Base-by-base conservation (phyloP, 2,329 filamentous ascomycete species). In the Zymoseptoria passerinii region DNA sequence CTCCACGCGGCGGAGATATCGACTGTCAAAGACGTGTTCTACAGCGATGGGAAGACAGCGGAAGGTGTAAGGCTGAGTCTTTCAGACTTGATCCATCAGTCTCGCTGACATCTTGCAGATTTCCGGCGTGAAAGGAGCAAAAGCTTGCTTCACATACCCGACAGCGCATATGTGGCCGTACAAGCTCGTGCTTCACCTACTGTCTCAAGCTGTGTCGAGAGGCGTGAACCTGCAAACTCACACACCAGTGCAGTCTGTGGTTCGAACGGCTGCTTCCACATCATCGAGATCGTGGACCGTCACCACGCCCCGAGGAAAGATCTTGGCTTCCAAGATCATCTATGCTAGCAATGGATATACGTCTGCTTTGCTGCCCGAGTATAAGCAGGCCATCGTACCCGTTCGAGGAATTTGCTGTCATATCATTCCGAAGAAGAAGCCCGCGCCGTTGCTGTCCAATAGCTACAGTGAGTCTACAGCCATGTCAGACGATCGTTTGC, bases 231-330 rank as follows among this genome's bases (percentile, higher is more conserved):
- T 92, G 20, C 88, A 91, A 72, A 90, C 87, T 3, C 83, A 80
- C 58, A 91, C 88, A 6, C 82, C 86, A 0, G 87, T 84, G 1
- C 82, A 65, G 67, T 89, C 40, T 89, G 86, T 87, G 88, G 89
- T 0, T 92, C 92, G 72, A 92, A 91, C 16, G 19, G 48, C 44
- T 10, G 28, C 49, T 13, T n/a, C 50, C 19, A 18, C 20, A 13
- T 52, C 48, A 20, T 23, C 50, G 23, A 48, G 54, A 13, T 19
- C 50, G 19, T 65, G 63, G 63, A 57, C 55, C 16, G 35, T 68
- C 29, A 53, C 64, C 28, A 69, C 67, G 16, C 27, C 55, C 50
- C 61, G 67, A 16, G 66, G 60, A 0, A 49, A 59, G 1, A 65
- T 74, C 40, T 68, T 68, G 53, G 64, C 65, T 0, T 65, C 66